These are phyloP conservation scores for Alternaria ventricosa DNA, from an alignment of 2,329 filamentous ascomycete species.

Conservation along the genomic window DNA sequence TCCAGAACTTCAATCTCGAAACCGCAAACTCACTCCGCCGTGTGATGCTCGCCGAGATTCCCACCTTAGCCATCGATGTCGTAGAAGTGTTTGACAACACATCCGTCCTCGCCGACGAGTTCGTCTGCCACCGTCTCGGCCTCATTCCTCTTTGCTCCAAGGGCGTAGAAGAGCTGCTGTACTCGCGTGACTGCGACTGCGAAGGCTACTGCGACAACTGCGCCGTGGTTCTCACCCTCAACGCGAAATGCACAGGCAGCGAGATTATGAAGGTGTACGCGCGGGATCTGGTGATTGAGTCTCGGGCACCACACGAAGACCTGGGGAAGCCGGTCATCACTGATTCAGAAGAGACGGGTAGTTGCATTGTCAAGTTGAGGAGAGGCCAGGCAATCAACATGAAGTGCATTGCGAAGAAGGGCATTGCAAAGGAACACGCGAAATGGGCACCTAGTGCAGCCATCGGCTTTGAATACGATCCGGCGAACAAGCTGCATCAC, in stretches of 20 bases:
- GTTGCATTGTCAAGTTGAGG: slow-evolving; percentile 87
- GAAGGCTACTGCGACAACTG: slow-evolving; percentile 94
- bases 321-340: slow-evolving; percentile 83
- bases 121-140: slow-evolving; percentile 89
- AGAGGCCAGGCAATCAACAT: slow-evolving; percentile 89
- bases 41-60: slow-evolving; percentile 90
- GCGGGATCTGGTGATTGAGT: slow-evolving; percentile 78
- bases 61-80: slow-evolving; percentile 91
- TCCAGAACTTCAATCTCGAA: slow-evolving; percentile 85
- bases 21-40: slow-evolving; percentile 93
- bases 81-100: slow-evolving; percentile 93
- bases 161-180: slow-evolving; percentile 80
- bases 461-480: slow-evolving; percentile 97
- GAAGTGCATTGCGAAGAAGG: slow-evolving; percentile 94
- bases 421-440: slow-evolving; percentile 97
- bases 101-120: slow-evolving; percentile 95
- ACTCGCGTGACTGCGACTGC: slow-evolving; percentile 95
- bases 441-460: slow-evolving; percentile 96
- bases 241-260: slow-evolving; percentile 84
- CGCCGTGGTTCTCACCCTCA: slow-evolving; percentile 81
- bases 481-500: slow-evolving; percentile 93
- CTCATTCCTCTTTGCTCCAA: slow-evolving; percentile 87
- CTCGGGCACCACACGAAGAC: slow-evolving; percentile 72
- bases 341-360: slow-evolving; percentile 80
- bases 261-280: slow-evolving; percentile 95